Evolutionary conservation across 768 basidiomycete genomes (phyloP), one percentile per base, ranked within the genome.

Genomic region (Gautieria morchelliformis): DNA sequence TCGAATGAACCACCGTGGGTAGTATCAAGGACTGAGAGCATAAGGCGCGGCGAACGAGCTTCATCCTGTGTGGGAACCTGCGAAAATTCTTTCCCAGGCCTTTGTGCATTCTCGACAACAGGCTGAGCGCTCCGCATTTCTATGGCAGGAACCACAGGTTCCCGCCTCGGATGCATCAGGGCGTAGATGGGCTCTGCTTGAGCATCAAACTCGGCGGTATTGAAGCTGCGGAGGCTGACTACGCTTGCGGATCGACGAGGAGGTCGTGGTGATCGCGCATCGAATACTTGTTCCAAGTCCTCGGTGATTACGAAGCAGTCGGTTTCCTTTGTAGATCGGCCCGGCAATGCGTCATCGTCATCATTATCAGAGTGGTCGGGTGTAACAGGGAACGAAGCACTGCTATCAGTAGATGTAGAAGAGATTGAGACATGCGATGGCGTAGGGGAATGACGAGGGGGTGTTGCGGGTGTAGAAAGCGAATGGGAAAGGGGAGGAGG

Each of bases 181-280:
- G 44, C 35, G 35, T 57, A 57, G 27, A 57, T 57, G 20, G 24
- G 19, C 8, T 32, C 46, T 15, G 33, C 56, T 10, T 37, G 56
- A 1, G 17, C 47, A n/a, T 57, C 56, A 33, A 57, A 57, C 20
- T 57, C 56, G 20, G 46, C 30, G 8, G 39, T 57, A 20, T 19
- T 39, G n/a, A 57, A 57, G 48, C 56, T 57, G 32, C 37, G 45
- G 7, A 57, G 56, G 48, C 56, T 57, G 27, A 57, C 24, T 6
- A 49, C 47, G 24, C 56, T 57, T 12, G 56, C 15, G 32, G 56
- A 48, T 17, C 56, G 56, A 57, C 45, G 40, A 48, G 46, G 46
- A 19, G 27, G 46, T 15, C 56, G 22, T 20, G 56, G 48, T 2
- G 46, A 48, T 12, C 30, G 39, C 30, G n/a, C 19, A 14, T 50